phyloP scores from a whole-genome alignment of 192 early-diverging fungal genomes.

The Geosiphon pyriformis region DNA sequence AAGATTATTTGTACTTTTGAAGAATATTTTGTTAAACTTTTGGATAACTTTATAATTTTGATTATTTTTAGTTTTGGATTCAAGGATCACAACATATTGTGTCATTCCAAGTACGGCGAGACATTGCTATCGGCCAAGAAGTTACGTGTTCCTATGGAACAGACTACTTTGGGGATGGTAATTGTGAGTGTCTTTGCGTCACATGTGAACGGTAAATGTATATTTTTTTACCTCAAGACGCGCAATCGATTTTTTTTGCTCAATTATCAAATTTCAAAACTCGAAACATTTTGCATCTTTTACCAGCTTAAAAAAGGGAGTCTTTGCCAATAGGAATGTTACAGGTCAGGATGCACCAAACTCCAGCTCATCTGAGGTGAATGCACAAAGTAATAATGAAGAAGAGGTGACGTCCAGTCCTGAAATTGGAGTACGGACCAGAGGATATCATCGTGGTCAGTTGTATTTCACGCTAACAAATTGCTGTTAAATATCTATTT shows the following conservation, averaged over 20 bases:
- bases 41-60: background rate
- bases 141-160: constrained; percentile 54
- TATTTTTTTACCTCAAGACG: background rate
- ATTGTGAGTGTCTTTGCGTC: constrained; percentile 55
- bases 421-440: background rate
- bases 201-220: constrained; percentile 46
- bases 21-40: background rate
- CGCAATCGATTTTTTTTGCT: no score
- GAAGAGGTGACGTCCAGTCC: background rate
- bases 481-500: background rate
- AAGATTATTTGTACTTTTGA: background rate
- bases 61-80: constrained; percentile 35
- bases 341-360: background rate
- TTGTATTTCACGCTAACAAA: background rate
- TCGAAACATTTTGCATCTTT: no score
- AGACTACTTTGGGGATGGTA: constrained; percentile 57
- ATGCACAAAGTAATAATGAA: background rate
- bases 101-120: constrained; percentile 47
- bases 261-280: no score
- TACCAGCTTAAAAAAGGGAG: background rate
- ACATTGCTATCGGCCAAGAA: constrained; percentile 52
- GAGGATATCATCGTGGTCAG: background rate
- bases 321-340: background rate
- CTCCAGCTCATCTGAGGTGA: background rate
- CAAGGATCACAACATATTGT: constrained; percentile 41